phyloP scores from a whole-genome alignment of 2,329 filamentous ascomycete genomes.

The Apiospora kogelbergensis region DNA sequence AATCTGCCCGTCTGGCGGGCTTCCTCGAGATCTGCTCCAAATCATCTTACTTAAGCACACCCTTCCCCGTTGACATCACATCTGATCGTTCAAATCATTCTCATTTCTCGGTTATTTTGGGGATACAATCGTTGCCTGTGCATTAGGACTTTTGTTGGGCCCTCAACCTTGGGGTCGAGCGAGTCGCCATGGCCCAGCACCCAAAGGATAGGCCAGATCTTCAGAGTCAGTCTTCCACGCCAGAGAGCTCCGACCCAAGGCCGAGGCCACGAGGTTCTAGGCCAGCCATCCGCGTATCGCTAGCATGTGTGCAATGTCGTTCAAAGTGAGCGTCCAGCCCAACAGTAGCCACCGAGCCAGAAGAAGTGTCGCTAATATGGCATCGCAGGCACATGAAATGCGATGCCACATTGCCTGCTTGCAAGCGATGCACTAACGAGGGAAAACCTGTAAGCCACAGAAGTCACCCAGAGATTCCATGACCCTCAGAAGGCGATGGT shows the following conservation, averaged over 20 bases:
- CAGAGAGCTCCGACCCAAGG: constrained; percentile 25
- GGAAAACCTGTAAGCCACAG: constrained; percentile 31
- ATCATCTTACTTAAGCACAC: not conserved
- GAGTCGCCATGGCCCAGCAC: not conserved
- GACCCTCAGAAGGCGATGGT: not conserved
- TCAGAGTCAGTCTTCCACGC: constrained; percentile 20
- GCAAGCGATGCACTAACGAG: constrained; percentile 39
- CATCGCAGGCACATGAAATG: constrained; percentile 40
- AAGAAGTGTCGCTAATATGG: not conserved
- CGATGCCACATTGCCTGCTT: constrained; percentile 43
- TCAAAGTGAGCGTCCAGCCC: constrained; percentile 33
- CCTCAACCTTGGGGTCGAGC: not conserved
- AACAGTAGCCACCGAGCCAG: not conserved
- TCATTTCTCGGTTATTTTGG: not conserved
- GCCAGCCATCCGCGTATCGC: constrained; percentile 39
- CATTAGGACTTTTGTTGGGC: not conserved
- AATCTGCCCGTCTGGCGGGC: not conserved
- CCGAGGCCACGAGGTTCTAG: constrained; percentile 26
- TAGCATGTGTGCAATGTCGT: constrained; percentile 48
- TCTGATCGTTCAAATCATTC: not conserved
- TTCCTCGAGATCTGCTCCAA: not conserved
- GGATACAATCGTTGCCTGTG: not conserved
- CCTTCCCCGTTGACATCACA: not conserved
- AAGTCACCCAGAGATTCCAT: not conserved
- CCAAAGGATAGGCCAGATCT: constrained; percentile 17